Conservation (phyloP, 2,329 filamentous ascomycete species). For the Esteya vermicola region DNA sequence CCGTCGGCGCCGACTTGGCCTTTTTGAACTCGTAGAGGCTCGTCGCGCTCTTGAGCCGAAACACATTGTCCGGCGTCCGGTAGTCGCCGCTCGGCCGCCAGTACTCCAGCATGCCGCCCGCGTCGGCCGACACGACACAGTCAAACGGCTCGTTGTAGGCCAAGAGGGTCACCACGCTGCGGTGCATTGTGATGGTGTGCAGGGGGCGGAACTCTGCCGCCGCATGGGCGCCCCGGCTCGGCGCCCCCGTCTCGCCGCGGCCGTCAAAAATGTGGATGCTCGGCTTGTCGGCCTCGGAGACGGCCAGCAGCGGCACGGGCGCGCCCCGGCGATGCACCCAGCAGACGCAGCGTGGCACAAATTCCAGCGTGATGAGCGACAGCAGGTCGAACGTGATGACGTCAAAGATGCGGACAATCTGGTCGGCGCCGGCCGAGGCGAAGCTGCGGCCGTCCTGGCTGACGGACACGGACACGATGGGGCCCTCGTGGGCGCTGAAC, state of each 20-base stretch:
- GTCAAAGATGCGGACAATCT: conserved; percentile 68
- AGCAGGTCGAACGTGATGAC: conserved; percentile 80
- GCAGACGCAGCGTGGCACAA: conserved; percentile 64
- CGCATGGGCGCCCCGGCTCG: neutral
- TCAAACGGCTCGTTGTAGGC: conserved; percentile 79
- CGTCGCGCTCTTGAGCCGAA: conserved; percentile 84
- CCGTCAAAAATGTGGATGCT: conserved; percentile 79
- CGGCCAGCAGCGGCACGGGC: conserved; percentile 73
- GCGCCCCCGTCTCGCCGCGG: conserved; percentile 55
- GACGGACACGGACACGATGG: conserved; percentile 69
- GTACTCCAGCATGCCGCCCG: conserved; percentile 91
- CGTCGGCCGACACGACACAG: conserved; percentile 82
- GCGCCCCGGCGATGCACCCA: conserved; percentile 84
- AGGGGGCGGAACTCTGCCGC: conserved; percentile 47
- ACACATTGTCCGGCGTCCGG: conserved; percentile 85
- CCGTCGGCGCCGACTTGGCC: conserved; percentile 69
- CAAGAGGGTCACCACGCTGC: conserved; percentile 69
- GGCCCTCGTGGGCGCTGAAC: conserved; percentile 78
- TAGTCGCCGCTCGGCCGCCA: conserved; percentile 72
- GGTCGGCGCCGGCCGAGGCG: conserved; percentile 71
- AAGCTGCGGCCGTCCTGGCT: conserved; percentile 88
- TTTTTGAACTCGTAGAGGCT: conserved; percentile 97
- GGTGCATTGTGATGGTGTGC: conserved; percentile 70
- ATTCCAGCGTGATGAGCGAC: conserved; percentile 66
- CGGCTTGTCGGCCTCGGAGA: conserved; percentile 61